phyloP scores from a whole-genome alignment of 2,329 filamentous ascomycete species.

The Penicillium sp. region DNA sequence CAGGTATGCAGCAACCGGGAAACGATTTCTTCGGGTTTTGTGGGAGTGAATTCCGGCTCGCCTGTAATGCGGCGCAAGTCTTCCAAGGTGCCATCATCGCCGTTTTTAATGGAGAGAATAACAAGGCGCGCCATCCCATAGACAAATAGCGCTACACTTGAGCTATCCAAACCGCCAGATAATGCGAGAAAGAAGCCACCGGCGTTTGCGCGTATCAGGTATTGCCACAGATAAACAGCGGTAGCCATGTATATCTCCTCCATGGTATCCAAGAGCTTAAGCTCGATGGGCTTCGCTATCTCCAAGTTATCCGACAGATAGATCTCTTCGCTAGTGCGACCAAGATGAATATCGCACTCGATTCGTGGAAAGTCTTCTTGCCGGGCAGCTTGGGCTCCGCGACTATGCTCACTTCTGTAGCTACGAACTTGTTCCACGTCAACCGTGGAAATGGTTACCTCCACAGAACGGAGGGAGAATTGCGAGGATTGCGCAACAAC shows the following conservation, averaged over 20 bases:
- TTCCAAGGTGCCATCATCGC: constrained; percentile 23
- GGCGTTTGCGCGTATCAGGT: constrained; percentile 24
- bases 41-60: constrained; percentile 44
- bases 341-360: neutral
- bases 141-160: constrained; percentile 28
- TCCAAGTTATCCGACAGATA: neutral
- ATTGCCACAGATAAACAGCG: constrained; percentile 29
- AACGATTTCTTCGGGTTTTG: constrained; percentile 56
- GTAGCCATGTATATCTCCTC: constrained; percentile 24
- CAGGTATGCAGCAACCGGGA: constrained; percentile 57
- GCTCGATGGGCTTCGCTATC: neutral
- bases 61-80: constrained; percentile 32
- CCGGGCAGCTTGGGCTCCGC: constrained; percentile 26
- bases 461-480: constrained; percentile 48
- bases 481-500: constrained; percentile 26
- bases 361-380: neutral
- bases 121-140: constrained; percentile 32
- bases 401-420: constrained; percentile 21
- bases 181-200: constrained; percentile 30
- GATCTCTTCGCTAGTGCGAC: neutral
- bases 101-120: constrained; percentile 22
- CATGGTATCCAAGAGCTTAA: neutral
- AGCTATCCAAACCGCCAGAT: constrained; percentile 31
- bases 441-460: constrained; percentile 60
- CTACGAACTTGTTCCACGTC: constrained; percentile 65